Conservation (phyloP, 2,329 filamentous ascomycete species). For the Capronia americana region DNA sequence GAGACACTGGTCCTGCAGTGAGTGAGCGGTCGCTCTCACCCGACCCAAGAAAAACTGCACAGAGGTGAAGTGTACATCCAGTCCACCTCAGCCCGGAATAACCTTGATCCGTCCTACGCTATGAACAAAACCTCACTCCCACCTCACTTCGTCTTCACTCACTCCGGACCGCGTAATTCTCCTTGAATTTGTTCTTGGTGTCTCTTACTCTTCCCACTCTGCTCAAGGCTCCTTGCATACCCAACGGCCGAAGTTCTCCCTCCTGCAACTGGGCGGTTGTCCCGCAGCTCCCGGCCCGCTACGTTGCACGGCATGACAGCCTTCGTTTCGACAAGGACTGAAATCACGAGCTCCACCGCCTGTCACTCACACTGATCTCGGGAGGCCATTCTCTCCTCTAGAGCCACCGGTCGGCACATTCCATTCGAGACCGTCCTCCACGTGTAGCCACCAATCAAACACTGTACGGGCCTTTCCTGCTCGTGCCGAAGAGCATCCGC, state of each 20-base stretch:
- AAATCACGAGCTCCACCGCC: slow-evolving; percentile 31
- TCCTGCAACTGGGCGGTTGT: slow-evolving; percentile 3
- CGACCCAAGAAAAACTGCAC: neutral
- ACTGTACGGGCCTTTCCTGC: neutral
- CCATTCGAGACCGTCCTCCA: slow-evolving; percentile 14
- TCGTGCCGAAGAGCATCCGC: slow-evolving; percentile 17
- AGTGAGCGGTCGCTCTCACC: neutral
- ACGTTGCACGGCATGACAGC: slow-evolving; percentile 24
- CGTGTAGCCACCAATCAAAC: neutral
- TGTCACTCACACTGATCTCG: slow-evolving; percentile 9
- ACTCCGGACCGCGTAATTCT: neutral
- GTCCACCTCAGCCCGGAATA: neutral
- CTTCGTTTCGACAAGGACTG: slow-evolving; percentile 29
- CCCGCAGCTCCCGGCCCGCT: slow-evolving; percentile 11
- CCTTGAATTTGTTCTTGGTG: neutral
- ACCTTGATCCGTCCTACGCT: neutral
- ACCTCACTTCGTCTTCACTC: neutral
- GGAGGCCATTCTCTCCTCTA: neutral
- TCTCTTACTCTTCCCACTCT: neutral
- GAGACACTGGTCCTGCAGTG: neutral
- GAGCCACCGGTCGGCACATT: neutral
- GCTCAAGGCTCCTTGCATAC: neutral
- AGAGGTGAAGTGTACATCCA: neutral
- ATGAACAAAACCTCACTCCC: neutral
- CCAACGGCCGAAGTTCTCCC: slow-evolving; percentile 9